Base-by-base conservation (phyloP, 1,284 basidiomycete genomes). In the Entoloma clypeatum region DNA sequence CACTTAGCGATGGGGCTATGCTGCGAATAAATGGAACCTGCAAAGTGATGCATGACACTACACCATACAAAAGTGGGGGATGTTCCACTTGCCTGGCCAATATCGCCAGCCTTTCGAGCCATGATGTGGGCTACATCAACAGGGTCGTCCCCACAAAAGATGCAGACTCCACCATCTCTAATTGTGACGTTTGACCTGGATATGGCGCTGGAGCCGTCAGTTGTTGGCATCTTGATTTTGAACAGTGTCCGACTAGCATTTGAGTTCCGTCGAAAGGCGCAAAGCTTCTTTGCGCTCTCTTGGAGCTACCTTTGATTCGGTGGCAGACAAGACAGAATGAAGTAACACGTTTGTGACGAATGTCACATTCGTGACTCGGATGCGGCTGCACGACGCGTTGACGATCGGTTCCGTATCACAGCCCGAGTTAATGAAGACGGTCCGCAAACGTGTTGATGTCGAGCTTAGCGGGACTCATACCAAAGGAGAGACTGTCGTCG, bases 351-450 rank as follows among this genome's bases (percentile, higher is more conserved):
- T n/a, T n/a, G n/a, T n/a, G n/a, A n/a, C n/a, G n/a, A n/a, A n/a
- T n/a, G n/a, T n/a, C n/a, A n/a, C n/a, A n/a, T n/a, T n/a, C n/a
- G n/a, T n/a, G n/a, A n/a, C n/a, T n/a, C n/a, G n/a, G n/a, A n/a
- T n/a, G n/a, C n/a, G n/a, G n/a, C 66, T 92, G 2, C 89, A 92
- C 49, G 90, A 92, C 52, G 79, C 87, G 0, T 69, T 92, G 22
- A 86, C 87, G 0, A 67, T 92, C 39, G 82, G 79, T 8, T 91
- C 85, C 46, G 67, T 90, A 24, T 72, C 77, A 0, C 59, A 64
- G 13, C 86, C 86, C 0, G 69, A 77, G 4, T 53, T 89, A 2
- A 90, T 91, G 60, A 58, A 60, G 13, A 64, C 65, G 26, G 73
- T 60, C 40, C 68, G 88, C 17, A 77, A 79, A 56, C 71, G 81